Percentiles rank a stretch among this genome's conserved stretches.
Conservation (phyloP, 805 yeast species). For the Wickerhamiella musiphila region DNA sequence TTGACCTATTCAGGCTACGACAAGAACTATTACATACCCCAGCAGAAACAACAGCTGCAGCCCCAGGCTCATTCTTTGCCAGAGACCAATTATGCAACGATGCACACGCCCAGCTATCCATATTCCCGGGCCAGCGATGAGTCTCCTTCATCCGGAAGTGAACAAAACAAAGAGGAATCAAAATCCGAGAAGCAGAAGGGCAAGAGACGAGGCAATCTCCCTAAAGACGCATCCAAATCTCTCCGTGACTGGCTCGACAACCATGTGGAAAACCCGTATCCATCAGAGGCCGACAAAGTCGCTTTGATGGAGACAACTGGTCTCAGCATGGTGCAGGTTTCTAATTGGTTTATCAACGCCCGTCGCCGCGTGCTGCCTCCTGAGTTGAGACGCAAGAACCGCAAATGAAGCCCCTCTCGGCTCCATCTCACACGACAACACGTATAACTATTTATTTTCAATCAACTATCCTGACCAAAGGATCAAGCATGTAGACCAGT, state of each 20-base stretch:
- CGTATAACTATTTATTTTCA: no score
- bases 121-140: no score
- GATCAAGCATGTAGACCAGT: no score
- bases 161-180: not conserved
- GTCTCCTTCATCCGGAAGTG: no score
- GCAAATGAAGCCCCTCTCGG: not conserved
- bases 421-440: no score
- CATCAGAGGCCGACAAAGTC: constrained; percentile 61
- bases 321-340: constrained; percentile 59
- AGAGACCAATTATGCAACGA: no score
- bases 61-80: no score
- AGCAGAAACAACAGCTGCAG: no score
- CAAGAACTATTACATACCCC: no score
- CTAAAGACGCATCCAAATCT: constrained; percentile 58
- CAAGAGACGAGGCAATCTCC: constrained; percentile 49
- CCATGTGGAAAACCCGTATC: constrained; percentile 69
- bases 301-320: constrained; percentile 57
- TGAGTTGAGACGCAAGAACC: constrained; percentile 12
- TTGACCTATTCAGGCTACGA: not conserved
- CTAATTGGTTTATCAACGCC: constrained; percentile 82
- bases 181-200: not conserved
- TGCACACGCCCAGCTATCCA: no score
- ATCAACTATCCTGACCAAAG: no score
- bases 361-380: constrained; percentile 50
- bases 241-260: constrained; percentile 57